Evolutionary conservation across 352 stramenopile genomes (phyloP).

Genomic region (Blastocystis hominis): DNA sequence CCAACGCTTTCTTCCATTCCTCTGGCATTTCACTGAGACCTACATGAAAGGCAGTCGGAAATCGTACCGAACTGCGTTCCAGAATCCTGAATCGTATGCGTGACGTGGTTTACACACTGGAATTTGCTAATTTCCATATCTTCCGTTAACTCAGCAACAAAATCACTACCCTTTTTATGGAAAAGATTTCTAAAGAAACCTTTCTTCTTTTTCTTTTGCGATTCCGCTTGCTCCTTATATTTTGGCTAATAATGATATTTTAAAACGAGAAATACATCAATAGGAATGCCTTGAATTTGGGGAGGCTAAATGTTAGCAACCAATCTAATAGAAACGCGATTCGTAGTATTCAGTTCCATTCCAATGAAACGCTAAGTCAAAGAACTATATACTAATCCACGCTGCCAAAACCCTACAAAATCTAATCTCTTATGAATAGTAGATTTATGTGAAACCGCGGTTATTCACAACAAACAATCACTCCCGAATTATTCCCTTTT

Average conservation of each 20-base stretch:
- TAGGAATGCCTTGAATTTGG: not conserved
- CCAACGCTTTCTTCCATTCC: slow-evolving; percentile 63
- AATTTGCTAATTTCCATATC: slow-evolving; percentile 41
- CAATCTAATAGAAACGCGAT: too few species aligned
- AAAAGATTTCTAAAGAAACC: slow-evolving; percentile 30
- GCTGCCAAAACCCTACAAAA: too few species aligned
- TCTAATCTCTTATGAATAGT: too few species aligned
- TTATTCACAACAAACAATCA: slow-evolving; percentile 13
- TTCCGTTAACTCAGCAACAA: not conserved
- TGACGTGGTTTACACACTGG: slow-evolving; percentile 61
- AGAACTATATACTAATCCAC: too few species aligned
- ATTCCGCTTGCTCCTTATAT: not conserved
- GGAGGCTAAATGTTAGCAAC: too few species aligned
- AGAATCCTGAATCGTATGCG: slow-evolving; percentile 60
- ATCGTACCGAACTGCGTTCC: slow-evolving; percentile 49
- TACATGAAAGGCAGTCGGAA: not conserved
- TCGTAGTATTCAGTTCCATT: not conserved
- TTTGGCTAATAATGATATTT: too few species aligned
- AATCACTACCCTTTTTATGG: not conserved
- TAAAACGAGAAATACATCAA: not conserved
- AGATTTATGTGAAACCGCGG: not conserved
- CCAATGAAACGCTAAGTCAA: too few species aligned
- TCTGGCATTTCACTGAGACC: slow-evolving; percentile 64
- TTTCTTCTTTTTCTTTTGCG: not conserved
- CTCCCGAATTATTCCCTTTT: not conserved